Evolutionary conservation across 768 basidiomycete species (phyloP), one percentile per base, ranked within the genome.

Genomic region (Tylopilus subfusipes): DNA sequence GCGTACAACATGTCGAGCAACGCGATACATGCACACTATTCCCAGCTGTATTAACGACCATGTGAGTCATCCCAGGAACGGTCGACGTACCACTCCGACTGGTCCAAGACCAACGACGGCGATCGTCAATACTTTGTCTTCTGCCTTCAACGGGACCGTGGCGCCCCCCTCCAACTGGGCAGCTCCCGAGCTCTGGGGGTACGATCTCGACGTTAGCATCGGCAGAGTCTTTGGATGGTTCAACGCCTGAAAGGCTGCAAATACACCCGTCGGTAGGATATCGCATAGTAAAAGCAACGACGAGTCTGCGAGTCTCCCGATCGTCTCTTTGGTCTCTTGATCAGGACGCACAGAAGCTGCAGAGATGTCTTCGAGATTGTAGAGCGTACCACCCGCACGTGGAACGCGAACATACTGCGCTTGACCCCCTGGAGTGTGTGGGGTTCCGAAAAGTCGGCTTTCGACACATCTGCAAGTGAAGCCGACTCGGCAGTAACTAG

Each of bases 361-460:
- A n/a, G 72, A 76, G 11, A 82, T 70, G 43, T 78, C 75, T 52
- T 73, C 77, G 40, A 89, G 73, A 57, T 78, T 83, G 73, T 85
- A 87, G 6, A 91, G 76, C 0, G 88, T 90, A 34, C 87, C 88
- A 24, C 90, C 90, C 1, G 86, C 90, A 60, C 79, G 81, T n/a
- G 88, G 88, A 8, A 91, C 82, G 30, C 88, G 82, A 6, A 88
- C 76, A 65, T 83, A 91, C 65, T 90, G 90, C 0, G 89, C 88
- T 72, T 91, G 90, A 1, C 84, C 88, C 12, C 88, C 88, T 6
- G 83, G 83, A 2, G 87, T 78, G 19, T 69, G 61, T 1, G 86
- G 81, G 19, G 82, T 81, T 48, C 90, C 90, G 62, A 91, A 87
- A 12, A 89, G 73, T 27, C 68, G 68, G 10, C 84, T 79, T 50